Base-by-base conservation (phyloP, 192 early-diverging fungal genomes). In the Coemansia umbellata region DNA sequence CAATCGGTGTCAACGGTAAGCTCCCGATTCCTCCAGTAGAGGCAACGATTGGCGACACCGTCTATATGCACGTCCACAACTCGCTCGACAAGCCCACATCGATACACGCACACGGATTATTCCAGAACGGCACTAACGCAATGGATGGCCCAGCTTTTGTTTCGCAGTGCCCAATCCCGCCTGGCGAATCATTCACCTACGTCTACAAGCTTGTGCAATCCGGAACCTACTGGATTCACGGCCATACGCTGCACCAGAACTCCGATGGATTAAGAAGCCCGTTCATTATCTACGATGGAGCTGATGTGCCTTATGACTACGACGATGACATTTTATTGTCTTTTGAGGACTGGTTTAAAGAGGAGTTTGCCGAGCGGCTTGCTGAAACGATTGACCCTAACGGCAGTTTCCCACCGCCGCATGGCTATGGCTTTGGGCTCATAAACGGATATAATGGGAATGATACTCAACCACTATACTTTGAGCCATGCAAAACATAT, bases 171-270 rank as follows among this genome's bases (percentile, higher is more conserved):
- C 72, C 79, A 4, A 91, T 93, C 55, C 81, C 87, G 5, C 71
- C 81, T 5, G 81, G 82, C 1, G 50, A 57, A 27, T 76, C 54
- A 45, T 86, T 87, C 55, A 88, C 86, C 2, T 93, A 93, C 66
- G 78, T 70, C 19, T 80, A 85, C 54, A 56, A 66, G 9, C 63
- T 85, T 23, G 53, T 74, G 36, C 85, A 92, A 52, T 60, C 78
- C 31, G 92, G 92, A 26, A 91, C 88, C 10, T 91, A 81, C 73
- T 94, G 90, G 90, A 83, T 87, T 42, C 90, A 92, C 50, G 76
- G 82, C 11, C 90, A 92, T 58, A 74, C 55, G 28, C 56, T 50
- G 30, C 80, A 71, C 22, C 88, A 91, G 61, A 90, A 93, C 61
- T 84, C 86, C 43, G 91, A 93, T 37, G 91, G 91, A 30, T 64